Base-by-base conservation (phyloP, 306 rosid species). In the Rosa multiflora region DNA sequence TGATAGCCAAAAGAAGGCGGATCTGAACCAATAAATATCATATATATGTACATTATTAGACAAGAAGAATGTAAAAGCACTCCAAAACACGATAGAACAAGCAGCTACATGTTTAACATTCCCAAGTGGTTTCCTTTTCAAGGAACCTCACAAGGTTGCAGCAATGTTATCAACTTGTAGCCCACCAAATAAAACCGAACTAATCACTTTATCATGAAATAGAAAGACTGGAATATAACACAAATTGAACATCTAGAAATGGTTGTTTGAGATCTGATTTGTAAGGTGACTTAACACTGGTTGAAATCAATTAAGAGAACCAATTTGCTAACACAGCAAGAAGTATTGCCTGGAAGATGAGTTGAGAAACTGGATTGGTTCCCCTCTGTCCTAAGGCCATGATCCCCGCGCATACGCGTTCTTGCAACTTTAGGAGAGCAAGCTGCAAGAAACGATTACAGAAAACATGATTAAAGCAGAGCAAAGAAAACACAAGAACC, bases 271-370 rank as follows among this genome's bases (percentile, higher is more conserved):
- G 43, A 67, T 39, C 48, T 17, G 48, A 67, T 17, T 18, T 66
- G 46, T 18, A 39, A 67, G 17, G 29, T 39, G 48, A 39, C 48
- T 17, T 17, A 10, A 67, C 29, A 39, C 71, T 18, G 48, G 26
- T 18, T 39, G 29, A 32, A 51, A 29, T 32, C 37, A 77, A 61
- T 62, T 35, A 44, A 74, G 21, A 48, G 59, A 66, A 80, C 21
- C 76, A 73, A 26, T 70, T 67, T 66, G 67, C 72, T 80, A 73
- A 73, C 49, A 84, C 5, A 61, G 67, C 77, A 74, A 83, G 53
- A 82, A 81, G 82, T 44, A 42, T 80, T 91, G 76, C 98, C 97
- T 88, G 98, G 80, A 85, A 78, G 81, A 81, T 80, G 85, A 79
- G 43, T 82, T 55, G 85, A 58, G 87, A 79, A 85, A 64, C 42